Evolutionary conservation across 345 rosid genomes (phyloP), one percentile per base, ranked within the genome.

Genomic region (Anastatica hierochuntica): DNA sequence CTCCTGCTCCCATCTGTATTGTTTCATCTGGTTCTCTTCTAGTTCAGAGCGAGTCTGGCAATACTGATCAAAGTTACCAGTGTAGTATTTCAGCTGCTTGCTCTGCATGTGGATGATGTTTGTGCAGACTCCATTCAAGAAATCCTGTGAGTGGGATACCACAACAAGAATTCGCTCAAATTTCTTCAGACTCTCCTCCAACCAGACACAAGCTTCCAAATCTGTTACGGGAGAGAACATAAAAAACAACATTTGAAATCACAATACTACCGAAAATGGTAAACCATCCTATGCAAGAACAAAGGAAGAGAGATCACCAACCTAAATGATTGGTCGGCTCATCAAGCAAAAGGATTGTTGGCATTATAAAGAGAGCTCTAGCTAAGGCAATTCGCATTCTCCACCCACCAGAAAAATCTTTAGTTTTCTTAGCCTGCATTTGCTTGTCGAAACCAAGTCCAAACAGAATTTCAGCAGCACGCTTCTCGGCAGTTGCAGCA

Each of bases 331-430:
- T 88, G 10, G 99, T 88, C 1, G 99, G 97, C 63, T 88, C 99
- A 71, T 94, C 99, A 53, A 94, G 95, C 65, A 94, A 74, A 58
- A 94, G 73, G 43, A 94, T 79, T 5, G 99, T 94, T 2, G 99
- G 97, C 66, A 85, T 88, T 49, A 94, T 94, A 68, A 94, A 94
- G 37, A 94, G 76, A 0, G 99, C 99, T 5, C 97, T 75, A 11
- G 97, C 99, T 41, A 94, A 71, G 1, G 99, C 99, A 69, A 94
- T 94, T 73, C 99, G 83, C 99, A 94, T 94, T 56, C 97, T 88
- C 99, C 99, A 94, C 9, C 99, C 97, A 81, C 95, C 99, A 63
- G 99, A 94, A 39, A 94, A 94, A 64, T 94, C 99, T 36, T 76
- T 68, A 0, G 99, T 79, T 59, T 94, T 88, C 89, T 85, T 83